These are phyloP conservation scores for Verticillium alfalfae DNA, from an alignment of 2,329 filamentous ascomycete species.

Conservation along the genomic window DNA sequence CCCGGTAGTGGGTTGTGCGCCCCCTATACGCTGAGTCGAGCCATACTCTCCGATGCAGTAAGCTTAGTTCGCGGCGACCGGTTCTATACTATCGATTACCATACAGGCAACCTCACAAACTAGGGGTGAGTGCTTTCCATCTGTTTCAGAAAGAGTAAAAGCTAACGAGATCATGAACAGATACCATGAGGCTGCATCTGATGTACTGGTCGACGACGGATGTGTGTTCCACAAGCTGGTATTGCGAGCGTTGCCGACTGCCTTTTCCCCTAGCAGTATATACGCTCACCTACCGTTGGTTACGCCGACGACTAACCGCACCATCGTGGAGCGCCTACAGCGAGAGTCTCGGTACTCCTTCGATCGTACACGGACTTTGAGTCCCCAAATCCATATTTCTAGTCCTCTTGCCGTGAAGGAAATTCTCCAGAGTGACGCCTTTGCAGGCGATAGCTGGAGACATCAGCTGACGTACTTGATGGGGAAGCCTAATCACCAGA, in stretches of 20 bases:
- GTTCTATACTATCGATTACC: constrained; percentile 58
- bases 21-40: constrained; percentile 40
- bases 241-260: constrained; percentile 56
- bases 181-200: constrained; percentile 29
- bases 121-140: constrained; percentile 46
- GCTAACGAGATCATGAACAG: neutral
- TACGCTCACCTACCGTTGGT: constrained; percentile 54
- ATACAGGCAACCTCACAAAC: constrained; percentile 57
- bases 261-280: constrained; percentile 57
- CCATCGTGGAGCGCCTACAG: constrained; percentile 51
- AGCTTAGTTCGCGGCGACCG: constrained; percentile 58
- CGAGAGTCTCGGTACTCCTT: constrained; percentile 54
- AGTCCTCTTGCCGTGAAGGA: neutral
- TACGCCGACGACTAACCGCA: constrained; percentile 42
- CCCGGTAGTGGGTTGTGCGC: constrained; percentile 42
- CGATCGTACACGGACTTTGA: constrained; percentile 23
- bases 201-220: constrained; percentile 46
- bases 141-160: neutral
- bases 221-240: constrained; percentile 63
- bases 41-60: constrained; percentile 58
- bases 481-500: neutral
- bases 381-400: neutral
- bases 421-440: neutral
- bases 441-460: neutral
- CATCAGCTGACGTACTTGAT: neutral